Evolutionary conservation across 352 stramenopile genomes (phyloP), one percentile per base, ranked within the genome.

Genomic region (Phytophthora gonapodyides): DNA sequence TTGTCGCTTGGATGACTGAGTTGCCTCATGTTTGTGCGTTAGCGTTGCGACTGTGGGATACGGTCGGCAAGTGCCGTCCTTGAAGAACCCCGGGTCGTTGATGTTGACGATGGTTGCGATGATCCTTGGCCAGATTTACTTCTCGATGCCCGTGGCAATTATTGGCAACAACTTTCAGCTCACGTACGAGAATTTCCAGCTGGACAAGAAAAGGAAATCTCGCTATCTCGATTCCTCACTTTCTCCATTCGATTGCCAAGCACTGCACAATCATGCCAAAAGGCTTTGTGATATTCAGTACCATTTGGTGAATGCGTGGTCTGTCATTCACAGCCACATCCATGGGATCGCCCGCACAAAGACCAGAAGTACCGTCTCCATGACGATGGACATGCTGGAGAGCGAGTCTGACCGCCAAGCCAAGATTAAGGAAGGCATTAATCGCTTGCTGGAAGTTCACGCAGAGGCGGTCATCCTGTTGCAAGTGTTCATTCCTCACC

Each of bases 41-140:
- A 93, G 84, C 3, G 78, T 92, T 21, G 78, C 84, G 35, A 94
- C 83, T 0, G 85, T 92, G 8, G 85, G 85, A 0, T 94, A 94
- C 52, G 85, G 85, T 1, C 73, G 75, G 19, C 82, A 93, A 60
- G 69, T 89, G 4, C 79, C 82, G 12, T 80, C 75, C 2, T 62
- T 86, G 24, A 79, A 69, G 9, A 94, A 94, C 49, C 58, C 77
- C 3, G 52, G 61, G 5, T 76, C 81, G 3, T 16, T 90, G 24
- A 34, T 72, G 31, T 64, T 92, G 21, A 78, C 81, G 4, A 81
- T 72, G 41, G 49, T 86, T 17, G 81, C 73, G 8, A 94, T 94
- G 85, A 80, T 94, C 31, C 77, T 87, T 36, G 85, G 85, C 0
- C 71, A 87, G 42, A 80, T 92, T n/a, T 94, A 92, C 49, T 79